Evolutionary conservation across 768 basidiomycete species (phyloP), one percentile per base, ranked within the genome.

Genomic region (Mycena olivaceomarginata): DNA sequence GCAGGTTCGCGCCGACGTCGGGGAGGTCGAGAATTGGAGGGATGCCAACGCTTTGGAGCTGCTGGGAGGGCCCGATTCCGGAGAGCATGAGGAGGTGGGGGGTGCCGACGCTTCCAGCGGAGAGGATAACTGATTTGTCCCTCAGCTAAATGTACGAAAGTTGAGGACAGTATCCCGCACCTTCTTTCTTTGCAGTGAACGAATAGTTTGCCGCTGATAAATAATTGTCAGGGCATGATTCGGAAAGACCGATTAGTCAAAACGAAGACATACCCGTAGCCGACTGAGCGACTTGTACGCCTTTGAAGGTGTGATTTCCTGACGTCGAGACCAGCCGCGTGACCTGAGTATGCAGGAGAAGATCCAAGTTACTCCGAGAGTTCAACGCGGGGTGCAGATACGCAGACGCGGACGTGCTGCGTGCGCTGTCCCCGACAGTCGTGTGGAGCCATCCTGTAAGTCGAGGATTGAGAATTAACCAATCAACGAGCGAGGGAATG

Each of bases 1-100:
- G 86, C 13, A 90, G 80, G 77, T 89, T 87, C 66, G 82, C 79
- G 7, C 90, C 90, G 62, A 90, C 89, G 39, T 82, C 85, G 0
- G 87, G 87, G 0, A 89, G 81, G 69, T 89, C 86, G 40, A 87
- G 73, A 51, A 82, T 75, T 48, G 79, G 68, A 8, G 75, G 41
- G 78, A 90, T 85, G 22, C 81, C 82, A 40, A 86, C 80, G 1
- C 73, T 48, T 0, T 64, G 64, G 18, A 89, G 83, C 10, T 82
- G 53, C 1, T 66, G 39, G 1, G 82, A 62, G 59, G 86, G 84
- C 3, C 87, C 88, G 67, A 89, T 85, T 5, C 87, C 88, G 10
- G 87, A 87, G 6, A 86, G 82, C 81, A 86, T 83, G 15, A 84
- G 80, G 11, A 84, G 39, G 5, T 79, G 76, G 4, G 84, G 84